Evolutionary conservation across 129 eudicot genomes (phyloP).

Genomic region (Glebionis coronaria): DNA sequence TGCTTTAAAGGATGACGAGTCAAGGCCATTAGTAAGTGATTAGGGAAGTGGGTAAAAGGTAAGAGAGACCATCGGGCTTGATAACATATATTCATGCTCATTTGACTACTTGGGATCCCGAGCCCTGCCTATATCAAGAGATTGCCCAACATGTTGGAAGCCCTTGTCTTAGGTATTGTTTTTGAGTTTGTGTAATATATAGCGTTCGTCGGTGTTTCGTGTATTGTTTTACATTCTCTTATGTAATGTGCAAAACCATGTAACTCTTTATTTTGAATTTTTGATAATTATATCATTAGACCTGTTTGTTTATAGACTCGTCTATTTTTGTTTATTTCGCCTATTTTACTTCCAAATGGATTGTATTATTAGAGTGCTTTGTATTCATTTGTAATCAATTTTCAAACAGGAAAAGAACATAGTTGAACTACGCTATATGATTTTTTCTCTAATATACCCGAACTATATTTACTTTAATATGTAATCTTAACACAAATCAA

Average conservation of each 20-base stretch:
- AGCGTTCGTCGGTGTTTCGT: constrained; percentile 11
- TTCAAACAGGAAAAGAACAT: no score
- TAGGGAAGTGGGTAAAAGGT: constrained; percentile 31
- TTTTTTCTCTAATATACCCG: no score
- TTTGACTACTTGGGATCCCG: constrained; percentile 80
- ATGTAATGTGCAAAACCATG: constrained; percentile 24
- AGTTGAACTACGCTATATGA: no score
- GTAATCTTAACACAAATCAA: no score
- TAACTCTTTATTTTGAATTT: neutral
- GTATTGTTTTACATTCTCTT: constrained; percentile 16
- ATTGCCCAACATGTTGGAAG: constrained; percentile 86
- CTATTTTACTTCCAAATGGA: no score
- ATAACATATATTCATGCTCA: constrained; percentile 74
- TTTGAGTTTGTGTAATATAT: constrained; percentile 22
- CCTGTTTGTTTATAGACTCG: no score
- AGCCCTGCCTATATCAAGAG: constrained; percentile 73
- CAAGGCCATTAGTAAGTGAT: constrained; percentile 35
- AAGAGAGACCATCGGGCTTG: constrained; percentile 67
- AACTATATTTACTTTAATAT: no score
- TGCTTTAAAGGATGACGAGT: constrained; percentile 53
- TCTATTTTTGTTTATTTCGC: constrained; percentile 3
- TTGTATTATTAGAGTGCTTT: neutral
- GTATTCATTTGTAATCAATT: neutral
- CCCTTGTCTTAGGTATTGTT: constrained; percentile 44
- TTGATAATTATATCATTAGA: no score